Percentiles rank a stretch among this genome's conserved stretches.
phyloP scores from a whole-genome alignment of 2,329 filamentous ascomycete species.

The Diaporthe citri region DNA sequence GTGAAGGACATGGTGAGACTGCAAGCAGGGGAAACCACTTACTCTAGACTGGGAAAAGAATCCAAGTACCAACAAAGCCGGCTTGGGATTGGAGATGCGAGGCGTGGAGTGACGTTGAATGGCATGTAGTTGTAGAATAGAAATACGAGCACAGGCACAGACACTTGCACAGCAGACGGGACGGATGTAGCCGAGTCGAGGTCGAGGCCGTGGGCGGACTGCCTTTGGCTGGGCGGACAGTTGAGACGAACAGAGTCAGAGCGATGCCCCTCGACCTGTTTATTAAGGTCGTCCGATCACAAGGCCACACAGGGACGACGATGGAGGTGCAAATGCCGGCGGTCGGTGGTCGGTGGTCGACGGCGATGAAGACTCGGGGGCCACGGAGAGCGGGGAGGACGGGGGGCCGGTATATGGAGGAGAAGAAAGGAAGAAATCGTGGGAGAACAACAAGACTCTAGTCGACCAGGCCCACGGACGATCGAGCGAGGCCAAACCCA shows the following conservation, averaged over 20 bases:
- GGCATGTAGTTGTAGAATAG: constrained; percentile 11
- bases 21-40: not conserved
- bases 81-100: not conserved
- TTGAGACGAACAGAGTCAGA: constrained; percentile 27
- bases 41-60: constrained; percentile 6
- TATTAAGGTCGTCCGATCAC: constrained; percentile 8
- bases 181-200: constrained; percentile 31
- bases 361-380: constrained; percentile 1
- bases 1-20: constrained; percentile 3
- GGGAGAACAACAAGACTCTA: not conserved
- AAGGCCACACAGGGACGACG: not conserved
- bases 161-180: constrained; percentile 22
- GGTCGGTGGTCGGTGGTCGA: constrained; percentile 14
- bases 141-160: constrained; percentile 25
- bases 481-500: constrained; percentile 7
- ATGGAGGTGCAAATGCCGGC: constrained; percentile 1
- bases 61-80: not conserved
- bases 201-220: not conserved
- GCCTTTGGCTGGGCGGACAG: not conserved
- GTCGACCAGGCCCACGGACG: constrained; percentile 9
- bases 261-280: not conserved
- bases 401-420: not conserved
- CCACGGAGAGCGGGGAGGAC: not conserved
- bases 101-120: constrained; percentile 15
- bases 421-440: constrained; percentile 1